Conservation (phyloP, 352 stramenopile species). For the Phytophthora quininea region DNA sequence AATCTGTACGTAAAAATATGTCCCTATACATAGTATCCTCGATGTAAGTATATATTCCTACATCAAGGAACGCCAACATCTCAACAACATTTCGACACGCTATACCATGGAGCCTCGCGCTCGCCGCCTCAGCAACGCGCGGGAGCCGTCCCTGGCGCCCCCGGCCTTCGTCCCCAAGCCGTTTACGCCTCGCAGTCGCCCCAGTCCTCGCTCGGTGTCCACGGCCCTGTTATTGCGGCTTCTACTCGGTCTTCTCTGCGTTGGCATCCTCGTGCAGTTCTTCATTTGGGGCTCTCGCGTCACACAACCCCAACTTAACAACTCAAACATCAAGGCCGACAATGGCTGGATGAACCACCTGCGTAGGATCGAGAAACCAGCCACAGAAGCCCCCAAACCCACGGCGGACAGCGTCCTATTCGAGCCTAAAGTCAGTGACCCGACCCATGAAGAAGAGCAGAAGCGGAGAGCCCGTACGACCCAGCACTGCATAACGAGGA, state of each 20-base stretch:
- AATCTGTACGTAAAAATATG: neutral
- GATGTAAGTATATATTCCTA: neutral
- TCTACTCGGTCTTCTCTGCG: slow-evolving; percentile 42
- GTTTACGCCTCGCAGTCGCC: slow-evolving; percentile 11
- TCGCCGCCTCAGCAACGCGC: slow-evolving; percentile 35
- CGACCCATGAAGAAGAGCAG: slow-evolving; percentile 39
- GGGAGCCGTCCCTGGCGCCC: slow-evolving; percentile 25
- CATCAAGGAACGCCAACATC: neutral
- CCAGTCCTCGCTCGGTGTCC: slow-evolving; percentile 24
- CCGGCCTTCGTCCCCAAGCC: slow-evolving; percentile 16
- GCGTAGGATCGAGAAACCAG: slow-evolving; percentile 32
- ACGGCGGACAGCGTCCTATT: slow-evolving; percentile 20
- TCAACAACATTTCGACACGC: neutral
- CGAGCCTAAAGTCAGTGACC: slow-evolving; percentile 28
- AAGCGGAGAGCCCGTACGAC: slow-evolving; percentile 50
- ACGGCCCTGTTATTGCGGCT: slow-evolving; percentile 48
- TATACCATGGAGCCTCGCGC: slow-evolving; percentile 53
- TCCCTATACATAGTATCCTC: slow-evolving; percentile 4
- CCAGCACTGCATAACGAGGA: slow-evolving; percentile 56
- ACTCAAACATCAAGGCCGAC: neutral
- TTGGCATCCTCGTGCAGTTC: slow-evolving; percentile 53
- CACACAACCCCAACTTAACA: slow-evolving; percentile 6
- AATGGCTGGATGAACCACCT: slow-evolving; percentile 54
- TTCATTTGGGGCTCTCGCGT: slow-evolving; percentile 46
- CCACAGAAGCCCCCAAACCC: slow-evolving; percentile 6